Evolutionary conservation across 78 protist species (phyloP).

Genomic region (Anaeramoeba flamelloides): DNA sequence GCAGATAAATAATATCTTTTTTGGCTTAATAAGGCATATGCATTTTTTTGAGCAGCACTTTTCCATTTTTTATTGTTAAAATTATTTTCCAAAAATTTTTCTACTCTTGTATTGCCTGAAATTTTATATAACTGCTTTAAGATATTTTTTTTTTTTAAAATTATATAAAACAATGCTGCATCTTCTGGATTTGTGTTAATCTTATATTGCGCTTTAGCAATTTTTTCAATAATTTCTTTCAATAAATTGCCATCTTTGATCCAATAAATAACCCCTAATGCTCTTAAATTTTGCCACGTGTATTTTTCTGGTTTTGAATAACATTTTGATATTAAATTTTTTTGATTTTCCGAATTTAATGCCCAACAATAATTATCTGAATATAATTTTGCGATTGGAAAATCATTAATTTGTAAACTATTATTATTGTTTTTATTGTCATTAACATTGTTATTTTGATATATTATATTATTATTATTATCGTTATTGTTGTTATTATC

Average conservation of each 20-base stretch:
- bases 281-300: not conserved
- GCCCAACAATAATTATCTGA: not conserved
- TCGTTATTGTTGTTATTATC: too few relatives aligned
- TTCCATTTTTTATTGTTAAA: not conserved
- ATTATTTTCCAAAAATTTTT: not conserved
- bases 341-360: not conserved
- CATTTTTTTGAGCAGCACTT: not conserved
- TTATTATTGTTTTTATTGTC: too few relatives aligned
- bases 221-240: not conserved
- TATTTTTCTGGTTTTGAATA: not conserved
- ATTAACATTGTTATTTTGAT: too few relatives aligned
- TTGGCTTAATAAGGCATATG: not conserved
- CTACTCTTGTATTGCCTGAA: not conserved
- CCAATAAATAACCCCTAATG: not conserved
- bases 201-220: not conserved
- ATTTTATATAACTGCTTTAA: not conserved
- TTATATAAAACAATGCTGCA: not conserved
- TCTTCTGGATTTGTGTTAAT: not conserved
- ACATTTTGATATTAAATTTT: not conserved
- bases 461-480: too few relatives aligned
- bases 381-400: too few relatives aligned
- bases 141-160: not conserved
- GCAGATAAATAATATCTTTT: not conserved
- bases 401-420: too few relatives aligned
- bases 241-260: not conserved